These are phyloP conservation scores for Stygiomarasmius scandens DNA, from an alignment of 1,284 basidiomycete genomes.

Conservation along the genomic window DNA sequence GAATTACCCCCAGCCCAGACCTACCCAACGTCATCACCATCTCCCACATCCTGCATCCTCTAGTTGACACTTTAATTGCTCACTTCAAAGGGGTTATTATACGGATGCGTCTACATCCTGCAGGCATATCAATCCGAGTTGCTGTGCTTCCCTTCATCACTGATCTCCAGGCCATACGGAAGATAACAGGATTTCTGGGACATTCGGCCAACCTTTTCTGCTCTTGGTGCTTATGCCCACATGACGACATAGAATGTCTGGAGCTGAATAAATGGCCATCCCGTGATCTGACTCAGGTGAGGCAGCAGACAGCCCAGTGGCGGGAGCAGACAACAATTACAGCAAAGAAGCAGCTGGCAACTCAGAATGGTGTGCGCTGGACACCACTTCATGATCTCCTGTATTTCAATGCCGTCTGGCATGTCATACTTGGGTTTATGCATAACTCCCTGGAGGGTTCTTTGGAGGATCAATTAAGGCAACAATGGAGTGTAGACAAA, in stretches of 20 bases:
- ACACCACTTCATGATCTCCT: constrained; percentile 15
- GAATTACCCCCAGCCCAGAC: constrained; percentile 25
- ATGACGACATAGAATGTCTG: constrained; percentile 11
- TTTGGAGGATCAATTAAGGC: constrained; percentile 15
- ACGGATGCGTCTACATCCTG: constrained; percentile 22
- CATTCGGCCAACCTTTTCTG: constrained; percentile 26
- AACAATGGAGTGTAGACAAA: constrained; percentile 12
- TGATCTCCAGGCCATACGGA: constrained; percentile 32
- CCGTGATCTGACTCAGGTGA: not conserved
- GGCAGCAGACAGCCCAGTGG: not conserved
- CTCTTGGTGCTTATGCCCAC: constrained; percentile 25
- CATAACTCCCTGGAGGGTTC: constrained; percentile 17
- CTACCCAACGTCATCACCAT: constrained; percentile 21
- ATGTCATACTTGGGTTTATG: constrained; percentile 17
- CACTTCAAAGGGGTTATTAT: constrained; percentile 19
- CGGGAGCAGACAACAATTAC: not conserved
- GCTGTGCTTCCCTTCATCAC: constrained; percentile 27
- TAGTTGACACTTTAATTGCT: constrained; percentile 18
- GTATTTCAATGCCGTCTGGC: constrained; percentile 14
- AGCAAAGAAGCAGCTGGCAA: not conserved
- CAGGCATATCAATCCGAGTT: constrained; percentile 23
- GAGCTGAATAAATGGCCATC: not conserved
- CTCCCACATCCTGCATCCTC: constrained; percentile 20
- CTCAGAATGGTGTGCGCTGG: constrained; percentile 16
- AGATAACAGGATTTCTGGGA: constrained; percentile 28